A percentile compares a stretch with the other conserved stretches of the same genome.
phyloP scores from a whole-genome alignment of 1,139 yeast genomes.

The Magnusiomyces suaveolens region DNA sequence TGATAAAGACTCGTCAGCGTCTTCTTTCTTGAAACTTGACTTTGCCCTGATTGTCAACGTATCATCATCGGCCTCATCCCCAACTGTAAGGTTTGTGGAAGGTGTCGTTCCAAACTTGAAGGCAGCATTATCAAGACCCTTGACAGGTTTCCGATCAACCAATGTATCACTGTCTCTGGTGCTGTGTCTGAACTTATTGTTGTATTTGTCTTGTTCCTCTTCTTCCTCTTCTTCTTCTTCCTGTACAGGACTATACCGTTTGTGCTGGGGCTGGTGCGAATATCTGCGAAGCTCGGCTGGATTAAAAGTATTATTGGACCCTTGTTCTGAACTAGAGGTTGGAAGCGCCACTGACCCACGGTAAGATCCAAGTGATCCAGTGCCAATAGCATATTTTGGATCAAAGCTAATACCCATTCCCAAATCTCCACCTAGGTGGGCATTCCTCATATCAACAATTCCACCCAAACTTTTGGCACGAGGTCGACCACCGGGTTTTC shows the following conservation, averaged over 20 bases:
- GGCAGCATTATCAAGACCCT: not conserved
- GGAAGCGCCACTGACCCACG: not conserved
- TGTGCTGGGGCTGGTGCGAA: not conserved
- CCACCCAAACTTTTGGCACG: not conserved
- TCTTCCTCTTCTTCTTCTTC: constrained; percentile 4
- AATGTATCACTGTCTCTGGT: not conserved
- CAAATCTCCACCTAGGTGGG: not conserved
- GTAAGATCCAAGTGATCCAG: not conserved
- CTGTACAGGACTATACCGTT: constrained; percentile 1
- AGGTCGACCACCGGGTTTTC: not conserved
- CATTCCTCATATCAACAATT: not conserved
- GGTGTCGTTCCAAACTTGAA: not conserved
- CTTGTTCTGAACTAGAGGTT: not conserved
- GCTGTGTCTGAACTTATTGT: not conserved
- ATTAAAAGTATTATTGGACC: not conserved
- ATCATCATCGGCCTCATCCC: not conserved
- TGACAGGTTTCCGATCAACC: not conserved
- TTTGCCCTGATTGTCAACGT: not conserved
- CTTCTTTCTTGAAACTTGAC: not conserved
- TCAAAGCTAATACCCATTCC: not conserved
- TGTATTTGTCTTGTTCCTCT: not conserved
- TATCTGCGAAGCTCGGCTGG: not conserved
- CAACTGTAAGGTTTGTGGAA: not conserved
- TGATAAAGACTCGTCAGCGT: no score
- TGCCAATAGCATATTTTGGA: not conserved